Percentiles rank a stretch among this genome's conserved stretches.
Evolutionary conservation across 352 stramenopile genomes (phyloP).

Genomic region (Phytopythium vexans): DNA sequence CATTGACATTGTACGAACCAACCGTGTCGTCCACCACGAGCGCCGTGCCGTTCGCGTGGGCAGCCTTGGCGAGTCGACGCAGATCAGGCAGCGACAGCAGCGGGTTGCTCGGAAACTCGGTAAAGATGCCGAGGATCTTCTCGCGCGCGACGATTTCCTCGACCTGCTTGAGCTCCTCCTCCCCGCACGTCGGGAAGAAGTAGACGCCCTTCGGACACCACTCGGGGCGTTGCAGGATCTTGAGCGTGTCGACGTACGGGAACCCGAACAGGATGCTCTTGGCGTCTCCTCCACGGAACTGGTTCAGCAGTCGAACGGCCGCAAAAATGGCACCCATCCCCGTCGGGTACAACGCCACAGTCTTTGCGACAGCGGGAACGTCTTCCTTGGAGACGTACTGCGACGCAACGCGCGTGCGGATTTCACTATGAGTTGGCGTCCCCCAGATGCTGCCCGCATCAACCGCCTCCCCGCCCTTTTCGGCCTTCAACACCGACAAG

Average conservation of each 20-base stretch:
- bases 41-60: constrained; percentile 81
- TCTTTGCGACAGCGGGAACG: not conserved
- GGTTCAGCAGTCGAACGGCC: constrained; percentile 65
- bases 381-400: constrained; percentile 38
- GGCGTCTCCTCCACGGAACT: constrained; percentile 24
- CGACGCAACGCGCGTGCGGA: constrained; percentile 50
- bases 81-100: constrained; percentile 87
- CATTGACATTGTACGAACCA: constrained; percentile 89
- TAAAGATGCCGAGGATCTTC: constrained; percentile 87
- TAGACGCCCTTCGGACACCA: constrained; percentile 82
- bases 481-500: constrained; percentile 41
- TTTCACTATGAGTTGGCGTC: constrained; percentile 23
- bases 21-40: constrained; percentile 92
- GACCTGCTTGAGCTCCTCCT: constrained; percentile 51
- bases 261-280: constrained; percentile 92
- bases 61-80: constrained; percentile 69
- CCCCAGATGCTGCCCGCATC: constrained; percentile 8
- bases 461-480: constrained; percentile 2
- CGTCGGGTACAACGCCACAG: constrained; percentile 82
- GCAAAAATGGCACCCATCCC: constrained; percentile 90
- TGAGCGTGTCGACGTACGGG: constrained; percentile 93
- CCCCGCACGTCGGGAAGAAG: constrained; percentile 87
- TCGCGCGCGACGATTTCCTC: constrained; percentile 69
- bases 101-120: constrained; percentile 93
- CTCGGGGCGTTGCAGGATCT: constrained; percentile 87